Evolutionary conservation across 805 yeast genomes (phyloP).

Genomic region (Pichia rugopelliculosa): DNA sequence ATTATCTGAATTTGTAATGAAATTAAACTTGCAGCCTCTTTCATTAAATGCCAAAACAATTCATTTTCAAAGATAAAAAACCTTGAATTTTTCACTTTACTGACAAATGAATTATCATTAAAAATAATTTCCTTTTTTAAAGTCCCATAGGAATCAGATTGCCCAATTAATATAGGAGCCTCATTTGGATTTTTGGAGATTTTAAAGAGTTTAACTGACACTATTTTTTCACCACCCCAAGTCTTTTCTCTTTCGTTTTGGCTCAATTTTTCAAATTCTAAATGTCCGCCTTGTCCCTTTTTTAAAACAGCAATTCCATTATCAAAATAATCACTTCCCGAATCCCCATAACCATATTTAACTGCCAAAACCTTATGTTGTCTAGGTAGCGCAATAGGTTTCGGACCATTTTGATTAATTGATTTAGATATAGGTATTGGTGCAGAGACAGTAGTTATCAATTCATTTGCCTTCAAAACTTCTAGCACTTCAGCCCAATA

Average conservation of each 20-base stretch:
- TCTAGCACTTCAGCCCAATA: conserved; percentile 56
- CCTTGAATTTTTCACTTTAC: conserved; percentile 61
- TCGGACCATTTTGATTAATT: neutral
- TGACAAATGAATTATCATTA: conserved; percentile 29
- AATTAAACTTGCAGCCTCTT: conserved; percentile 65
- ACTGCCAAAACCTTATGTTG: conserved; percentile 39
- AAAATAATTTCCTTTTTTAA: neutral
- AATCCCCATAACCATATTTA: conserved; percentile 85
- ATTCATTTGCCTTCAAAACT: conserved; percentile 45
- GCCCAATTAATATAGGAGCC: conserved; percentile 7
- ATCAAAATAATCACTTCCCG: conserved; percentile 72
- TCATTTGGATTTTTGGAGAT: conserved; percentile 12
- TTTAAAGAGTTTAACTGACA: conserved; percentile 47
- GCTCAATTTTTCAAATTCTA: conserved; percentile 30
- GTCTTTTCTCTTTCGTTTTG: conserved; percentile 30
- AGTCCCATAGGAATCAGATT: conserved; percentile 7
- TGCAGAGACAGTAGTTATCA: conserved; percentile 47
- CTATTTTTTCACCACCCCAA: conserved; percentile 34
- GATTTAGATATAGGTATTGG: neutral
- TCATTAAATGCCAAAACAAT: conserved; percentile 64
- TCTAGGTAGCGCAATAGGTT: neutral
- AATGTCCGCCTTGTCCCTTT: conserved; percentile 38
- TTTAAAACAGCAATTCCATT: conserved; percentile 69
- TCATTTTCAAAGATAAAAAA: conserved; percentile 83
- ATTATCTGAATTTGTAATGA: conserved; percentile 64